phyloP scores from a whole-genome alignment of 2,329 filamentous ascomycete genomes.

The Neodidymelliopsis sp. region DNA sequence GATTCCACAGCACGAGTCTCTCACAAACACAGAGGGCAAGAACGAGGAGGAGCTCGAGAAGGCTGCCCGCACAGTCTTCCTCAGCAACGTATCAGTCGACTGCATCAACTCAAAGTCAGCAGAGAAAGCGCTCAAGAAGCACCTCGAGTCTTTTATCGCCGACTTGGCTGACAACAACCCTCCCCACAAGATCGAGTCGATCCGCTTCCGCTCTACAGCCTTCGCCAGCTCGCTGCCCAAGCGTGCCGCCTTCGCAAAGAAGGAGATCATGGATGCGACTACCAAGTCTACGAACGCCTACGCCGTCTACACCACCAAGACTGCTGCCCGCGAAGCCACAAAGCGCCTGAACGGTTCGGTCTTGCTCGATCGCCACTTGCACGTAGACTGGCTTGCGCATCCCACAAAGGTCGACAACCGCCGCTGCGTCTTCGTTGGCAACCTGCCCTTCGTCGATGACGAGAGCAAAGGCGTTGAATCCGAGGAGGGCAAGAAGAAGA shows the following conservation, averaged over 20 bases:
- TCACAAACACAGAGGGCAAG: constrained; percentile 49
- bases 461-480: constrained; percentile 73
- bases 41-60: constrained; percentile 75
- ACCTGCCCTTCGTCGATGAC: constrained; percentile 94
- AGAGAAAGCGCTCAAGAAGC: constrained; percentile 77
- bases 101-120: constrained; percentile 83
- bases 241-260: constrained; percentile 91
- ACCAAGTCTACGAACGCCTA: constrained; percentile 96
- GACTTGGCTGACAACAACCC: constrained; percentile 56
- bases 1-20: constrained; percentile 60
- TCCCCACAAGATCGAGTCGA: constrained; percentile 80
- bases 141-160: constrained; percentile 78
- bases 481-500: constrained; percentile 72
- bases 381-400: constrained; percentile 90
- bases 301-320: constrained; percentile 79
- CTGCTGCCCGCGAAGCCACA: constrained; percentile 78
- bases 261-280: constrained; percentile 87
- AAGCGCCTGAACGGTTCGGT: constrained; percentile 82
- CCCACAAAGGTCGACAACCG: constrained; percentile 82
- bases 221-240: constrained; percentile 86
- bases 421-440: constrained; percentile 94
- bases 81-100: constrained; percentile 85
- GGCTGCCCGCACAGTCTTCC: constrained; percentile 86
- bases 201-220: constrained; percentile 93
- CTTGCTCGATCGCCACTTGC: constrained; percentile 84